Evolutionary conservation across 805 yeast species (phyloP).

Genomic region (Komagataella pastoris): DNA sequence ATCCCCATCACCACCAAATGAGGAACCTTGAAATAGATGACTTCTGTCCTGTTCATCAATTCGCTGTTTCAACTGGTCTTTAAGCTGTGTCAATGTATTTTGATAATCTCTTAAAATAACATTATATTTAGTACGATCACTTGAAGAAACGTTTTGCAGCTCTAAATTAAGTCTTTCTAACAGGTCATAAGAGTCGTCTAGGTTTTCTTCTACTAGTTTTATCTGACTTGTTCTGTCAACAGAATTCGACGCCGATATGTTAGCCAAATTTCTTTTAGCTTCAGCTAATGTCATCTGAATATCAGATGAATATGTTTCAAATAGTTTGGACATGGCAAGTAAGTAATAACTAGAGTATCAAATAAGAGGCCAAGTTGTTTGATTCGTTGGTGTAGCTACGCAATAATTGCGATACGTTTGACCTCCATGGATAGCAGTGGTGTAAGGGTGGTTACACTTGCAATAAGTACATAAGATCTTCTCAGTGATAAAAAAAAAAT

Average conservation of each 20-base stretch:
- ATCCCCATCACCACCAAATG: slow-evolving; percentile 19
- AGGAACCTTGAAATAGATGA: slow-evolving; percentile 53
- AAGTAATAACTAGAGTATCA: not conserved
- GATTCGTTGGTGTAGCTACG: not conserved
- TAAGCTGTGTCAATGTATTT: slow-evolving; percentile 41
- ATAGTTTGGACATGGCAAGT: slow-evolving; percentile 17
- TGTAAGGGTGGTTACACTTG: not conserved
- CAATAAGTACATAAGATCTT: too few relatives aligned
- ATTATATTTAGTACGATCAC: slow-evolving; percentile 55
- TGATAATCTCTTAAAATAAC: slow-evolving; percentile 65
- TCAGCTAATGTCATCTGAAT: slow-evolving; percentile 59
- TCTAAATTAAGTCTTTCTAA: slow-evolving; percentile 83
- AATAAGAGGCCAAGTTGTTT: not conserved
- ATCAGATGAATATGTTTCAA: slow-evolving; percentile 56
- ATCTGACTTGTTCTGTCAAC: slow-evolving; percentile 41
- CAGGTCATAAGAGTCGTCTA: slow-evolving; percentile 74
- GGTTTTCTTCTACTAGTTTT: slow-evolving; percentile 46
- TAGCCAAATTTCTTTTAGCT: slow-evolving; percentile 49
- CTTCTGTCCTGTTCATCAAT: slow-evolving; percentile 63
- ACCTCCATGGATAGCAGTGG: not conserved
- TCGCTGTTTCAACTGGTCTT: slow-evolving; percentile 36
- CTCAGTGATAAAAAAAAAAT: too few relatives aligned
- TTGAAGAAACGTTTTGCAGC: slow-evolving; percentile 73
- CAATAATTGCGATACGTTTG: not conserved
- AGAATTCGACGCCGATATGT: slow-evolving; percentile 28